These are phyloP conservation scores for Mycena albidolilacea DNA, from an alignment of 768 basidiomycete genomes.

Conservation along the genomic window DNA sequence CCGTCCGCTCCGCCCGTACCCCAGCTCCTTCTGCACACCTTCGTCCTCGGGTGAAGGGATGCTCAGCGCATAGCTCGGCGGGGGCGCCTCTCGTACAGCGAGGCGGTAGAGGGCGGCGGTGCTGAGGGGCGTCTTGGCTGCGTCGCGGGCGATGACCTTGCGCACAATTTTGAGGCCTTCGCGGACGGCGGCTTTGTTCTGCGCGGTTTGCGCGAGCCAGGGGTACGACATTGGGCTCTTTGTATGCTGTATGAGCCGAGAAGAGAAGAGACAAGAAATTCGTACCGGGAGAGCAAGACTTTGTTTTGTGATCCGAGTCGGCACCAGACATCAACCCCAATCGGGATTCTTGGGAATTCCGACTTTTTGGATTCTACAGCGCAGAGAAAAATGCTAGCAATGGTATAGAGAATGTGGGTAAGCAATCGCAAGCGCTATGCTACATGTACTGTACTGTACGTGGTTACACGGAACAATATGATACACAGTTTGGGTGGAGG, in stretches of 20 bases:
- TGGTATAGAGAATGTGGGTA: slow-evolving; percentile 21
- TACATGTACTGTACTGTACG: slow-evolving; percentile 17
- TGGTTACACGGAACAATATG: slow-evolving; percentile 18
- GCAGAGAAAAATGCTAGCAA: background rate
- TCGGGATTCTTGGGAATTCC: no score
- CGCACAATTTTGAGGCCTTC: slow-evolving; percentile 38
- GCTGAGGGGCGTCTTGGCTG: slow-evolving; percentile 13
- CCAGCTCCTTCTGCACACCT: background rate
- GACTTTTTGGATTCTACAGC: background rate
- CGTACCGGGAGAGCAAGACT: no score
- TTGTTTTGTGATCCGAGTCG: no score
- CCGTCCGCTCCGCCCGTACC: slow-evolving; percentile 24
- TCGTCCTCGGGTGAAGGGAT: background rate
- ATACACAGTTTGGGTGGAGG: slow-evolving; percentile 16
- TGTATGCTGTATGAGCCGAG: no score
- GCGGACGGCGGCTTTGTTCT: slow-evolving; percentile 31
- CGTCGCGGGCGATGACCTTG: slow-evolving; percentile 37
- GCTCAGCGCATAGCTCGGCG: slow-evolving; percentile 7
- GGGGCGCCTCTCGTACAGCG: slow-evolving; percentile 25
- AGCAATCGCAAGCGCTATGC: slow-evolving; percentile 13
- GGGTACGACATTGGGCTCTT: slow-evolving; percentile 22
- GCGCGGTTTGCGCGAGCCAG: slow-evolving; percentile 28
- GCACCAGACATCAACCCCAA: no score
- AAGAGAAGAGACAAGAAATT: background rate
- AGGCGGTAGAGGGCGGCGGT: slow-evolving; percentile 31